These are phyloP conservation scores for Neonectria neomacrospora DNA, from an alignment of 2,329 filamentous ascomycete genomes.

Conservation along the genomic window DNA sequence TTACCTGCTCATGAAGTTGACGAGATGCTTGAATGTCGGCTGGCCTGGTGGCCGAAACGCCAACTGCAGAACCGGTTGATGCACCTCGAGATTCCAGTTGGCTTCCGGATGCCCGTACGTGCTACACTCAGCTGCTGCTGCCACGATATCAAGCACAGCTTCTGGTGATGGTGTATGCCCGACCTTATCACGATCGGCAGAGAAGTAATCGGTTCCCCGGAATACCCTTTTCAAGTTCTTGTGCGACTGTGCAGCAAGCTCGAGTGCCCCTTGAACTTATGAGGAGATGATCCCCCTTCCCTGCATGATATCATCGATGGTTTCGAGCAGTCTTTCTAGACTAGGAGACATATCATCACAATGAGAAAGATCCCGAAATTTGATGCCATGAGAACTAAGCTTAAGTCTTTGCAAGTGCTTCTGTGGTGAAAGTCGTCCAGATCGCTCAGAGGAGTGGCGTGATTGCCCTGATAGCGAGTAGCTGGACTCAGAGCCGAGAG, in stretches of 20 bases:
- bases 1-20: constrained; percentile 29
- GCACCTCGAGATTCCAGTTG: constrained; percentile 27
- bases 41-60: constrained; percentile 20
- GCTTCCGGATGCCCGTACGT: constrained; percentile 10
- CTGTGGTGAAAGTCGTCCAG: constrained; percentile 10
- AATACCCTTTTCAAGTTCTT: constrained; percentile 6
- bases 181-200: constrained; percentile 1
- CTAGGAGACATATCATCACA: constrained; percentile 4
- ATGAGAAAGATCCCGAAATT: constrained; percentile 11
- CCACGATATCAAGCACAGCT: constrained; percentile 12
- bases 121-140: constrained; percentile 21
- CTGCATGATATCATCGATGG: constrained; percentile 9
- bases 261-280: neutral
- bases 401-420: constrained; percentile 17
- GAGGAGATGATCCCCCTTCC: constrained; percentile 12
- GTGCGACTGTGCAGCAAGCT: neutral
- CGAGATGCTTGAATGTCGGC: constrained; percentile 10
- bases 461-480: constrained; percentile 18
- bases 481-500: constrained; percentile 17
- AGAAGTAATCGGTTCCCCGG: constrained; percentile 14
- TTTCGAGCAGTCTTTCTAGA: constrained; percentile 3
- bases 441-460: neutral
- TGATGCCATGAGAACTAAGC: constrained; percentile 2
- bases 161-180: constrained; percentile 23
- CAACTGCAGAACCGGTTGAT: constrained; percentile 20